These are phyloP conservation scores for Mortierella antarctica DNA, from an alignment of 192 early-diverging fungal genomes.

Conservation along the genomic window DNA sequence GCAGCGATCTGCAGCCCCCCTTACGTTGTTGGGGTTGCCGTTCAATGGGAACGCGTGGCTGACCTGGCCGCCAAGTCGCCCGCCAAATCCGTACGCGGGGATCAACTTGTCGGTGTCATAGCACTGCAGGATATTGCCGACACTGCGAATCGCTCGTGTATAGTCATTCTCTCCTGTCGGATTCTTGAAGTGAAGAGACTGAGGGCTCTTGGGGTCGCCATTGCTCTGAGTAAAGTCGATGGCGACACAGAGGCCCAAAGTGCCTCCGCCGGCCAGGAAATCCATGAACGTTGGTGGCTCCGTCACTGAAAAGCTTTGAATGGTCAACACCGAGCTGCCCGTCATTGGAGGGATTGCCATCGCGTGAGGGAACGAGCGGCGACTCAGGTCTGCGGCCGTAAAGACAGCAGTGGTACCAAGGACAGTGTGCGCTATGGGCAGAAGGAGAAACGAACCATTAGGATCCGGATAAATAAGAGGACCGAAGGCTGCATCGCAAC, in stretches of 20 bases:
- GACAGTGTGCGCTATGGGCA: conserved; percentile 14
- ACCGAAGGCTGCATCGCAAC: neutral
- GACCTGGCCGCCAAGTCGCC: conserved; percentile 50
- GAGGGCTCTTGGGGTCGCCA: conserved; percentile 52
- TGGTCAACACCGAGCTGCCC: conserved; percentile 24
- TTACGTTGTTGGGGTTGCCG: conserved; percentile 41
- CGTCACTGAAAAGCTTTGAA: conserved; percentile 22
- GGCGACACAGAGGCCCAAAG: conserved; percentile 58
- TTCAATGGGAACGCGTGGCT: conserved; percentile 63
- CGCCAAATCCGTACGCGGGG: conserved; percentile 69
- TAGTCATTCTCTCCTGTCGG: conserved; percentile 56
- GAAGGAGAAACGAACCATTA: neutral
- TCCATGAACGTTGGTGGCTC: conserved; percentile 61
- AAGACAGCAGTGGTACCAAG: conserved; percentile 21
- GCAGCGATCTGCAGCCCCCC: neutral
- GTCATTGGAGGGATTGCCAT: conserved; percentile 34
- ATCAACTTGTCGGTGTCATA: conserved; percentile 65
- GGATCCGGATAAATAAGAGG: neutral
- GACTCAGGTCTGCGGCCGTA: conserved; percentile 31
- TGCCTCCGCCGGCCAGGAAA: conserved; percentile 61
- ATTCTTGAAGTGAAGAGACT: conserved; percentile 59
- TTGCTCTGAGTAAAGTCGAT: conserved; percentile 69
- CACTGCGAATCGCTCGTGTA: conserved; percentile 59
- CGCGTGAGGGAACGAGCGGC: conserved; percentile 11
- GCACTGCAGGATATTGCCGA: conserved; percentile 60